These are phyloP conservation scores for Eragrostis tef DNA, from an alignment of 202 grass and related monocot species.

Conservation along the genomic window DNA sequence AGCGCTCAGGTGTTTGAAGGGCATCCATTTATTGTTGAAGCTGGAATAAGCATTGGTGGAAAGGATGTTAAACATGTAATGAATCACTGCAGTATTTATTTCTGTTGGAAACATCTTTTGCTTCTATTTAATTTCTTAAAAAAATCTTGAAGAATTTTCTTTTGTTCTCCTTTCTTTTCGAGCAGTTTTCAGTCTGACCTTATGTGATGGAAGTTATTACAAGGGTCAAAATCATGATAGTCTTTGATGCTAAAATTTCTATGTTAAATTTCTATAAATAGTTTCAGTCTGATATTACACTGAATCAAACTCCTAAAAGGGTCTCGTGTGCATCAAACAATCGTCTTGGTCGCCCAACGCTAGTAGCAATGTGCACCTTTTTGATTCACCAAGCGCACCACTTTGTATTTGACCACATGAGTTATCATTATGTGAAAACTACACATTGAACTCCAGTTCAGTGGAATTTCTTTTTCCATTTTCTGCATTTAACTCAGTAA, in stretches of 20 bases:
- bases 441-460: conserved; percentile 5
- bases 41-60: conserved; percentile 93
- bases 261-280: neutral
- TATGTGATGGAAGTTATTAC: too few relatives aligned
- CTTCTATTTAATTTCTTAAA: conserved; percentile 12
- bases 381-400: neutral
- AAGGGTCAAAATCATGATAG: too few relatives aligned
- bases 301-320: conserved; percentile 27
- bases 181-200: too few relatives aligned
- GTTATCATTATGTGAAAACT: conserved; percentile 30
- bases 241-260: conserved; percentile 1
- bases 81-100: conserved; percentile 11
- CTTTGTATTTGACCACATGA: neutral
- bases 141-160: conserved; percentile 1
- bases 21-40: conserved; percentile 99
- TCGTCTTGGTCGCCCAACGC: neutral
- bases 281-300: conserved; percentile 16
- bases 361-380: neutral
- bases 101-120: neutral
- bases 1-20: conserved; percentile 99
- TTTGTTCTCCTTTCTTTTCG: neutral
- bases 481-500: conserved; percentile 32
- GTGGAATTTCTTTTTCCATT: conserved; percentile 8
- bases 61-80: conserved; percentile 94
- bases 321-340: neutral